Base-by-base conservation (phyloP, 495 filamentous ascomycete genomes). In the Trichoderma gamsii region DNA sequence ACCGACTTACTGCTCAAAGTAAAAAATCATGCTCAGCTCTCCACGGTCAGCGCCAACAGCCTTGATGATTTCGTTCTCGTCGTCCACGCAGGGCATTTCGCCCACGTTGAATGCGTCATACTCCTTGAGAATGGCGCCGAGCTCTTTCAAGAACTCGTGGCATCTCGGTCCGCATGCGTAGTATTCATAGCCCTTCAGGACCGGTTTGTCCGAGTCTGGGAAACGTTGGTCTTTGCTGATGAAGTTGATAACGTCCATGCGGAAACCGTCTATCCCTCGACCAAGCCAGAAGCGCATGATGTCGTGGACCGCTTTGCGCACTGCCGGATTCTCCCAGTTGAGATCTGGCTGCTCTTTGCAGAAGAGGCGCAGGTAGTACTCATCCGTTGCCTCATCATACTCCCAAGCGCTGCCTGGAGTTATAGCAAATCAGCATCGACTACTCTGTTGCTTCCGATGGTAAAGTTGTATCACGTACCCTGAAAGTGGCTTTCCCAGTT, bases 21-120 rank as follows among this genome's bases (percentile, higher is more conserved):
- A 85, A 78, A 92, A 92, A 35, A 91, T 84, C 90, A 92, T 92
- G 77, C 86, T 86, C 59, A 92, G 79, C 72, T 92, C 87, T 61
- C 81, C 78, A 35, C 86, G 84, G 52, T 83, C 81, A 15, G 80
- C 78, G 3, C 82, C 79, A 27, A 92, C 84, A 41, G 84, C 84
- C 16, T 81, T 79, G 35, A 90, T 78, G 1, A 90, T 85, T 70
- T 90, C 83, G 43, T 82, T 75, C 8, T 76, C 74, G 67, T 87
- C 80, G 2, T 85, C 83, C 15, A 86, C 85, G 71, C 86, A 86
- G 0, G 88, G 88, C 73, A 90, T 84, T 75, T 92, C 90, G 12
- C 90, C 90, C 0, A 92, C 88, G 1, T 86, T 89, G 70, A 92
- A 83, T 2, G 86, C 80, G 71, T 90, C 84, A 69, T 91, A 91